Conservation (phyloP, 208 protist species). For the Wallacemonas sp. region DNA sequence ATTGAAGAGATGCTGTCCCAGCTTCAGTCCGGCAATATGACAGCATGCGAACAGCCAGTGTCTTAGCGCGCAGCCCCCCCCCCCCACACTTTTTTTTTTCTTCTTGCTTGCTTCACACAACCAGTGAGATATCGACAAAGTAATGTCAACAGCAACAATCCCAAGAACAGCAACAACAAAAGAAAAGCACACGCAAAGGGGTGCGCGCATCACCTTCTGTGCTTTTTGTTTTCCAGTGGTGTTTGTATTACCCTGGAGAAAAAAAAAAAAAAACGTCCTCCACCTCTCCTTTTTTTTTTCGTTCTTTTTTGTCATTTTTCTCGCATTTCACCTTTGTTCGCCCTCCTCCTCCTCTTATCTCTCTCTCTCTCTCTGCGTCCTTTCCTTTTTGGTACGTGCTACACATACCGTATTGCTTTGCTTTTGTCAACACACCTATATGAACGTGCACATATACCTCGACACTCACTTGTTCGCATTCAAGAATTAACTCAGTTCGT, state of each 20-base stretch:
- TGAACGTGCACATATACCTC: too few species aligned
- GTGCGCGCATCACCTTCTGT: too few species aligned
- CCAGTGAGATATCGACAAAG: too few species aligned
- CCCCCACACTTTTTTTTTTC: neutral
- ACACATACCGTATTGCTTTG: neutral
- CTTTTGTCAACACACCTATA: too few species aligned
- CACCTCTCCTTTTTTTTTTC: constrained; percentile 9
- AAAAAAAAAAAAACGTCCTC: too few species aligned
- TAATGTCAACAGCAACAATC: too few species aligned
- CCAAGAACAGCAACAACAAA: too few species aligned
- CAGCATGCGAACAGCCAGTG: neutral
- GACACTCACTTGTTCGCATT: too few species aligned
- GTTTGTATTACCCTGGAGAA: too few species aligned
- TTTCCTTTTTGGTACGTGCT: neutral
- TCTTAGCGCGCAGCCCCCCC: neutral
- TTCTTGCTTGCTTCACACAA: constrained; percentile 14
- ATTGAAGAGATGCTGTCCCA: constrained; percentile 36
- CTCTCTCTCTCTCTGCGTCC: neutral
- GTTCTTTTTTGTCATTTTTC: constrained; percentile 8
- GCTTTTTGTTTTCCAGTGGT: too few species aligned
- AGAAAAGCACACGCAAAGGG: too few species aligned
- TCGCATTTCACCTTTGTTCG: neutral
- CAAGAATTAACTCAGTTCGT: too few species aligned
- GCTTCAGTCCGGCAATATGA: constrained; percentile 16
- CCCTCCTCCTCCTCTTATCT: neutral